These are phyloP conservation scores for Auriscalpium vulgare DNA, from an alignment of 768 basidiomycete genomes.

Conservation along the genomic window DNA sequence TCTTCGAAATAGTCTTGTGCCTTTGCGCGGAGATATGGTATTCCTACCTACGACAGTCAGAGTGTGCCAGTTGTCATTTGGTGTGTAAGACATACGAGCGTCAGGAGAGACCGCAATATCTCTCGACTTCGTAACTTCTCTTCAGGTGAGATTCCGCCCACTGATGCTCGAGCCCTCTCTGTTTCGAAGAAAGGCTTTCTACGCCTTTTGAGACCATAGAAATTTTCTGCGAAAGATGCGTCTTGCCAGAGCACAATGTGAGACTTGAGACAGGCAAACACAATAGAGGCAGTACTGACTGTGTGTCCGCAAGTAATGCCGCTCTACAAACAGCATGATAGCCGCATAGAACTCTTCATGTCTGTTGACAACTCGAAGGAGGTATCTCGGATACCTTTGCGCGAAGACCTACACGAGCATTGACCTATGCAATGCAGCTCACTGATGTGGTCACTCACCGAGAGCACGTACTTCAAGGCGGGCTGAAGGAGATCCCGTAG, in stretches of 20 bases:
- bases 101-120: conserved; percentile 67
- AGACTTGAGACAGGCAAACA: background rate
- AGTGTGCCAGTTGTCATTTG: background rate
- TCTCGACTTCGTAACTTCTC: conserved; percentile 63
- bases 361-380: conserved; percentile 82
- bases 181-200: conserved; percentile 63
- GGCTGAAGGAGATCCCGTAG: conserved; percentile 88
- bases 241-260: conserved; percentile 37
- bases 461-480: conserved; percentile 88
- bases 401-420: conserved; percentile 68
- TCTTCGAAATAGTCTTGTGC: conserved; percentile 86
- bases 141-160: conserved; percentile 53
- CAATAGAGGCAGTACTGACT: conserved; percentile 38
- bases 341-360: conserved; percentile 95
- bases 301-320: conserved; percentile 81
- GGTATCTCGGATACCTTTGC: conserved; percentile 88
- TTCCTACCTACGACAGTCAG: conserved; percentile 48
- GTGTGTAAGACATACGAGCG: conserved; percentile 52
- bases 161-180: conserved; percentile 58
- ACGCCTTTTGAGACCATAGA: conserved; percentile 86
- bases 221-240: conserved; percentile 92
- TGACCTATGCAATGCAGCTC: too few relatives aligned
- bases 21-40: conserved; percentile 88
- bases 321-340: conserved; percentile 85
- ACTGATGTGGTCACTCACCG: conserved; percentile 42